A percentile compares a stretch with the other conserved stretches of the same genome.
Conservation (phyloP, 2,329 filamentous ascomycete genomes). For the Trichoderma endophyticum region DNA sequence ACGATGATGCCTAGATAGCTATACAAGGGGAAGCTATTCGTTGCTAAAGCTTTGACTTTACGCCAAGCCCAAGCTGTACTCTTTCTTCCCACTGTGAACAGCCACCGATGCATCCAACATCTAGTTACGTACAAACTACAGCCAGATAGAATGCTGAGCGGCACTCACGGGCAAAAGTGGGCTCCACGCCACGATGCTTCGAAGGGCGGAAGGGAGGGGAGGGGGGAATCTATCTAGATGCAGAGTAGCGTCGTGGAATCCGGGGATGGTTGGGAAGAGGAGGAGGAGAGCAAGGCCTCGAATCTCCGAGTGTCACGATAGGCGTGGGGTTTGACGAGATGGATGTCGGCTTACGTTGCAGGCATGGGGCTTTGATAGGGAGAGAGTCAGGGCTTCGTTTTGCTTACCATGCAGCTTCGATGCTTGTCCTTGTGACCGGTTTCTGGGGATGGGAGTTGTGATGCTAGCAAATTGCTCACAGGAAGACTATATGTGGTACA, state of each 20-base stretch:
- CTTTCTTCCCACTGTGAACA: neutral
- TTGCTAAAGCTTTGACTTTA: neutral
- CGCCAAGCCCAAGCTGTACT: neutral
- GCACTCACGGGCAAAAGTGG: constrained; percentile 11
- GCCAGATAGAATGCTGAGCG: constrained; percentile 11
- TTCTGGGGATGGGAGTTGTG: neutral
- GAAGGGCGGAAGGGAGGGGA: neutral
- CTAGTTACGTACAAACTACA: neutral
- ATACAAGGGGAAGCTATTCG: neutral
- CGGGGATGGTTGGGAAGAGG: neutral
- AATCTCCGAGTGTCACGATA: neutral
- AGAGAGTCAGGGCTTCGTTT: neutral
- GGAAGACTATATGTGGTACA: neutral
- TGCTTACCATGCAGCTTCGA: neutral
- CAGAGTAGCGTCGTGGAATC: neutral
- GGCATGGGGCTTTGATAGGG: too few species aligned
- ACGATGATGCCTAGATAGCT: neutral
- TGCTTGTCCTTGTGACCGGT: neutral
- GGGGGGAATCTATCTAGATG: neutral
- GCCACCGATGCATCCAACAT: neutral
- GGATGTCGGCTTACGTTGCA: neutral
- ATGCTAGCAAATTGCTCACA: neutral
- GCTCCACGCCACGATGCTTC: neutral
- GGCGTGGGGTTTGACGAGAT: neutral
- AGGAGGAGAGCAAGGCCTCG: neutral